Base-by-base conservation (phyloP, 2,329 filamentous ascomycete species). In the Bertia moriformis region DNA sequence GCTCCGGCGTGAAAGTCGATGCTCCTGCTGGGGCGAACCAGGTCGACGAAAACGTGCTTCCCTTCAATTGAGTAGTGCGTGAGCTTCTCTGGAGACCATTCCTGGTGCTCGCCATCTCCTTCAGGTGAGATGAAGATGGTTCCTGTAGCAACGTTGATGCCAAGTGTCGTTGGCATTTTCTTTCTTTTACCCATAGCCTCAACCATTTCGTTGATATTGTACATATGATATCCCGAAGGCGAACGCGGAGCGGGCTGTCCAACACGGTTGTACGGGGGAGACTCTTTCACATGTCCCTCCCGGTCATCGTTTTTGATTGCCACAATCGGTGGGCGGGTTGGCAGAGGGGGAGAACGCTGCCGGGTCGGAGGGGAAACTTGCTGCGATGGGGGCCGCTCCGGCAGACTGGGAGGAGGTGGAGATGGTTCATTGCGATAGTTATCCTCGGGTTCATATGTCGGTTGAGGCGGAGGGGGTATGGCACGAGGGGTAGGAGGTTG, bases 21-120 rank as follows among this genome's bases (percentile, higher is more conserved):
- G 49, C 73, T 80, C 54, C 75, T 79, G 49, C 72, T 78, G 3
- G 77, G 77, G 37, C 71, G 60, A 36, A 80, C 68, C 18, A 82
- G 59, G 46, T 82, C 77, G 47, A 82, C 62, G 48, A 82, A 82
- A 4, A 82, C 72, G 51, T 81, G 77, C 50, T 82, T 82, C 27
- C 76, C 77, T 57, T 82, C 77, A 42, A 80, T 78, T 4, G 73
- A 78, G 52, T 82, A 81, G 48, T 78, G 71, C 19, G 68, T 70
- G 48, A 82, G 61, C 48, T 77, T 78, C 18, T 81, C 75, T 1
- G 75, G 75, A 2, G 66, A 72, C 77, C 77, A 82, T 51, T 81
- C 74, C 51, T 78, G 32, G 10, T 14, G 12, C 7, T 17, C 10
- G 32, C 15, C 32, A 15, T 35, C 32, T 7, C 32, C 32, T 35